Base-by-base conservation (phyloP, 202 grass and related monocot species). In the Eragrostis tef region DNA sequence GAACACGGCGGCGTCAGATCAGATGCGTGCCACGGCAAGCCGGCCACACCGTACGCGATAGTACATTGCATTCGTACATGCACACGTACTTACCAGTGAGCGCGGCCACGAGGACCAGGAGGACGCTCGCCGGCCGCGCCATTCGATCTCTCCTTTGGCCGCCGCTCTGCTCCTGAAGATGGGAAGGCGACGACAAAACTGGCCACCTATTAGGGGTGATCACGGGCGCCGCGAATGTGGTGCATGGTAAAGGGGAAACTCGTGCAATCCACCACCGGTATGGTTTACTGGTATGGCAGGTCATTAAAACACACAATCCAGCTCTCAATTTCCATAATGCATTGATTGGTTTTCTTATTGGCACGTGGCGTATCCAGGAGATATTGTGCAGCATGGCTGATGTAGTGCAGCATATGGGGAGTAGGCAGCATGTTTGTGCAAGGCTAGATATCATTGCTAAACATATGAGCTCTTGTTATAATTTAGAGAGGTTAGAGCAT, bases 101-200 rank as follows among this genome's bases (percentile, higher is more conserved):
- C 9, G 34, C 34, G 36, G 56, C 87, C 39, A 68, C 41, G 70
- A 86, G 41, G 47, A 79, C 21, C 73, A 89, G 27, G 34, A 90
- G n/a, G 69, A 43, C 27, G 44, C 59, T 26, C 34, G 39, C 71
- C 2, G 77, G 51, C 67, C n/a, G 19, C 21, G 86, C 68, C 75
- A 84, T 74, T 15, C 67, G 53, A 52, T 69, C 47, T 53, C 3
- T 21, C 9, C 0, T 39, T 17, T 36, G 2, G 26, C 14, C 29
- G 2, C 26, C 62, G 62, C 61, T 24, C 77, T 67, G 61, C 46
- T 15, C 44, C 19, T 16, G 60, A 19, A 44, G 26, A 47, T 49
- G 75, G 69, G 67, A 88, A 88, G 54, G 71, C 74, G 64, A 64
- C 56, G 6, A 14, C 25, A 12, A 65, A 59, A 42, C 70, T 24